Base-by-base conservation (phyloP, 345 rosid species). In the Durio zibethinus region DNA sequence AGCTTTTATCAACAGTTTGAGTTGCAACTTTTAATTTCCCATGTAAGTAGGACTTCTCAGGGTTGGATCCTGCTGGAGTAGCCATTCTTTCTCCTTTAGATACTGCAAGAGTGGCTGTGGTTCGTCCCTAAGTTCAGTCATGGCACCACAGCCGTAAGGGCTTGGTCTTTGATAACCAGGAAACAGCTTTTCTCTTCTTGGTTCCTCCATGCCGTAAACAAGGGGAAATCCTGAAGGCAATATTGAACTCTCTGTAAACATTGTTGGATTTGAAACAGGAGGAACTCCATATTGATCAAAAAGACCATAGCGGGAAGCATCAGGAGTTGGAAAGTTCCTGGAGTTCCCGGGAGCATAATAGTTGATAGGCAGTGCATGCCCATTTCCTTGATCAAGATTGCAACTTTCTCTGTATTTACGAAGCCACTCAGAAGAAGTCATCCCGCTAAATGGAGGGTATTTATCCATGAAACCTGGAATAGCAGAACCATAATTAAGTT, bases 381-480 rank as follows among this genome's bases (percentile, higher is more conserved):
- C 60, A 42, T 78, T 78, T 31, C 72, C 76, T 20, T 79, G 82
- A 60, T 86, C 88, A 80, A 83, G 87, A 81, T 84, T 90, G 36
- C 82, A 86, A 65, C 83, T 91, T 80, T 90, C 94, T 84, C 99
- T 90, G 80, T 92, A 96, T 42, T 91, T 90, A 10, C 94, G 92
- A 74, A 96, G 97, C 99, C 99, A 96, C 83, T 93, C 98, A 0
- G 99, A 90, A 75, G 98, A 93, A 72, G 88, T 85, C 85, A 96
- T 75, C 67, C 88, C 86, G n/a, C 76, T 76, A 67, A 79, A 60
- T 38, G 87, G 90, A 0, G 88, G 84, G 71, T 82, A 90, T 63
- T 84, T 86, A 63, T 87, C 87, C 33, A 69, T 76, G 69, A 84
- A 78, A 62, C 84, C 81, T 4, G 89, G 82, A 54, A 80, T 56